A percentile compares a stretch with the other conserved stretches of the same genome.
phyloP scores from a whole-genome alignment of 129 eudicot species.

The Solidago caesia region DNA sequence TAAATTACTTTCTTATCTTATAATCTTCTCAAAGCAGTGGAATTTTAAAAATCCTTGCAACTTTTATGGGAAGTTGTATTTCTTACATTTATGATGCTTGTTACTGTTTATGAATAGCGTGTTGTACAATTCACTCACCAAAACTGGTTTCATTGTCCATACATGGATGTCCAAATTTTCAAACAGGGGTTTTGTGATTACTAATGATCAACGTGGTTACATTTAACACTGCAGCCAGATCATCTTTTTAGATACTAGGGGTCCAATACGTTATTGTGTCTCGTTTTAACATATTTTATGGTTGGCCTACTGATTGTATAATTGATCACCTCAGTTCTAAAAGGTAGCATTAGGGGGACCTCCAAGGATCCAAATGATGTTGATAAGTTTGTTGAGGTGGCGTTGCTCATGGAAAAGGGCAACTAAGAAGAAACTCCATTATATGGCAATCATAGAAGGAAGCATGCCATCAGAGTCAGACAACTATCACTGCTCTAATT shows the following conservation, averaged over 20 bases:
- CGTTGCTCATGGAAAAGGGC: not conserved
- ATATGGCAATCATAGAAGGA: not conserved
- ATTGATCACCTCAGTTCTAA: not conserved
- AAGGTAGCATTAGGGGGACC: not conserved
- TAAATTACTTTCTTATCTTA: not conserved
- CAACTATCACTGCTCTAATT: not conserved
- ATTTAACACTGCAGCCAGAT: not conserved
- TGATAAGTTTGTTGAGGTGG: not conserved
- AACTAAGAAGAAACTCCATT: not conserved
- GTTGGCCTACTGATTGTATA: not conserved
- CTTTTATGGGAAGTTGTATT: not conserved
- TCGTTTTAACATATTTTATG: not conserved
- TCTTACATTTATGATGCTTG: not conserved
- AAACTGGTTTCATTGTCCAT: not conserved
- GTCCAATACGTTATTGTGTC: not conserved
- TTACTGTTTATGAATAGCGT: not conserved
- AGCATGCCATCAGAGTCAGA: not conserved
- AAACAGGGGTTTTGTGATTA: not conserved
- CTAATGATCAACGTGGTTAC: not conserved
- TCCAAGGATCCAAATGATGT: not conserved
- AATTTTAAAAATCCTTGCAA: not conserved
- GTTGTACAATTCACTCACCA: not conserved
- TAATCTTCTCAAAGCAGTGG: not conserved
- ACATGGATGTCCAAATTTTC: not conserved
- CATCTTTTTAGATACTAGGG: not conserved